phyloP scores from a whole-genome alignment of 352 stramenopile genomes.

The Phytopythium chamaehyphon region DNA sequence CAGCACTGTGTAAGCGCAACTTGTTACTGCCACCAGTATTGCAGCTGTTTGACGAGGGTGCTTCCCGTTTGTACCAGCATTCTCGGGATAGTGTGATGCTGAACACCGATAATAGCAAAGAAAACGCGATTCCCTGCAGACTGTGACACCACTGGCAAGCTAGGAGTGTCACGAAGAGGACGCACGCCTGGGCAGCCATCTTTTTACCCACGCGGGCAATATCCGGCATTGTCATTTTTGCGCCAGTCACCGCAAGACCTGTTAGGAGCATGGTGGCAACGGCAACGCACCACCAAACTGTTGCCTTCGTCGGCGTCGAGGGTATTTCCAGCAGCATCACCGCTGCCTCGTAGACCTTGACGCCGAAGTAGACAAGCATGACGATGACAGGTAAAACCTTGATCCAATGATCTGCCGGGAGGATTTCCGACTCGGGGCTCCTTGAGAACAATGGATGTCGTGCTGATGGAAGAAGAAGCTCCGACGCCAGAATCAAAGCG shows the following conservation, averaged over 20 bases:
- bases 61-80: constrained; percentile 72
- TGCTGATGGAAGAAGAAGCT: constrained; percentile 28
- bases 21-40: neutral
- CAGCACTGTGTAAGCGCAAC: neutral
- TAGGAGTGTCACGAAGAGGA: constrained; percentile 39
- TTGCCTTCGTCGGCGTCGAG: constrained; percentile 29
- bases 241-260: constrained; percentile 41
- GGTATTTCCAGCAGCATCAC: constrained; percentile 37
- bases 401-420: constrained; percentile 71
- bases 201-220: constrained; percentile 22
- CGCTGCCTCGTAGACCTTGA: constrained; percentile 43
- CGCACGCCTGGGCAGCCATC: constrained; percentile 32
- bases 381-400: constrained; percentile 63
- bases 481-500: constrained; percentile 48
- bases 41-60: too few relatives aligned
- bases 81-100: constrained; percentile 61
- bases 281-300: constrained; percentile 42
- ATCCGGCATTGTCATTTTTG: constrained; percentile 30
- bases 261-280: constrained; percentile 44
- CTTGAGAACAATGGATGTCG: constrained; percentile 11
- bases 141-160: constrained; percentile 41
- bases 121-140: constrained; percentile 44
- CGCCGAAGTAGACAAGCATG: constrained; percentile 59
- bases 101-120: constrained; percentile 56
- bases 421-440: constrained; percentile 26